Evolutionary conservation across 768 basidiomycete species (phyloP).

Genomic region (Boletus reticuloceps): DNA sequence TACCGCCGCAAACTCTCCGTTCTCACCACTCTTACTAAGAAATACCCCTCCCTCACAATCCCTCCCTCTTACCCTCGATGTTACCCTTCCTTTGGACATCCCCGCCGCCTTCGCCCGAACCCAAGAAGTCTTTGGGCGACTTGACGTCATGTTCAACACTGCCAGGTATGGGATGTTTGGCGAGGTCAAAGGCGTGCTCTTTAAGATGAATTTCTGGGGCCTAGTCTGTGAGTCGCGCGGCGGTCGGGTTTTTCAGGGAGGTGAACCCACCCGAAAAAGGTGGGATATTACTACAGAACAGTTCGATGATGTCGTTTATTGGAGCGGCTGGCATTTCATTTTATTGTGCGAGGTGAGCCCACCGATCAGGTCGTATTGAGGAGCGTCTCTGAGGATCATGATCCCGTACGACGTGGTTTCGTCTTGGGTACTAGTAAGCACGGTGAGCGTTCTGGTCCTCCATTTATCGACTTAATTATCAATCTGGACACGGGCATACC

Average conservation of each 20-base stretch:
- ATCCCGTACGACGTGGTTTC: not conserved
- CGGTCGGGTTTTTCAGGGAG: slow-evolving; percentile 33
- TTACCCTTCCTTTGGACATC: slow-evolving; percentile 32
- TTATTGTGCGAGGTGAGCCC: too few species aligned
- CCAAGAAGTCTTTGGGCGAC: slow-evolving; percentile 33
- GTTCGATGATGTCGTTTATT: too few species aligned
- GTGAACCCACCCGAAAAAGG: too few species aligned
- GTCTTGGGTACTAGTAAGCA: slow-evolving; percentile 5
- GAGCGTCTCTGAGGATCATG: not conserved
- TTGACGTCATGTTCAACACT: slow-evolving; percentile 46
- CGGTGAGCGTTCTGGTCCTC: not conserved
- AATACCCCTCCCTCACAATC: slow-evolving; percentile 28
- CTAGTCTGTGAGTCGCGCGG: slow-evolving; percentile 16
- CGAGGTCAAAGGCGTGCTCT: slow-evolving; percentile 36
- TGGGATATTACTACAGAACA: too few species aligned
- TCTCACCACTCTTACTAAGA: slow-evolving; percentile 32
- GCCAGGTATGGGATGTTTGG: slow-evolving; percentile 23
- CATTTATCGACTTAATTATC: not conserved
- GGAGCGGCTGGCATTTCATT: too few species aligned
- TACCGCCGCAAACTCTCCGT: slow-evolving; percentile 24
- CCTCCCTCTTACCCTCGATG: slow-evolving; percentile 34
- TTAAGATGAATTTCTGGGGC: slow-evolving; percentile 33
- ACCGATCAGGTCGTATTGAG: not conserved
- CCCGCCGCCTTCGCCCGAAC: slow-evolving; percentile 31
- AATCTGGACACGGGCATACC: not conserved